Evolutionary conservation across 164 flowering plant genomes (phyloP), one percentile per base, ranked within the genome.

Genomic region (Paratinospora sagittata): DNA sequence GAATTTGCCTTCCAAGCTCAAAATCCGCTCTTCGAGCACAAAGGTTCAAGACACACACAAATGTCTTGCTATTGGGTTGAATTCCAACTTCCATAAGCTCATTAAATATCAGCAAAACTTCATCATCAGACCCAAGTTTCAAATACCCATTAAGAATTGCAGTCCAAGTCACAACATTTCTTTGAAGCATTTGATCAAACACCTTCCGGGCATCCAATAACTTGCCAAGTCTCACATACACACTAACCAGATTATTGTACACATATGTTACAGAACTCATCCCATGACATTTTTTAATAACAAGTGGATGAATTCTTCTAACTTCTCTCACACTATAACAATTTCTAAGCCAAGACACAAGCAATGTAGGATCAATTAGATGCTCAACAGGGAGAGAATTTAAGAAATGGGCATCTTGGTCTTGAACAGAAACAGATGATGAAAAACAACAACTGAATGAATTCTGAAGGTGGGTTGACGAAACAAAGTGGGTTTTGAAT

Each of bases 141-240:
- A 70, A 72, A 70, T 88, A 92, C 69, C 89, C 97, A 80, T 85
- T 80, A 69, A 92, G 78, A 68, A 92, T 79, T 0, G 96, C 90
- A 5, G 97, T 89, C 97, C 97, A 92, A 21, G 87, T 80, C 66
- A 89, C 95, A 74, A 87, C 84, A 79, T 84, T 84, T 66, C 85
- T 76, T 1, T 77, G 73, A 0, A 68, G 58, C 93, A 88, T 89
- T 80, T 75, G 43, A 71, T 90, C 96, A 72, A 92, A 90, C 91
- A 92, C 89, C 34, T 81, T 82, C 10, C 92, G 82, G 6, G 91
- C 96, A 10, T 78, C 80, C 21, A 9, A 27, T 43, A 90, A 72
- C 63, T 79, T 73, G 16, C 90, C 87, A 5, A 81, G 72, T 70
- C 77, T 81, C n/a, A 77, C 66, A 76, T 90, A 92, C 63, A 63